Evolutionary conservation across 257 asterid species (phyloP).

Genomic region (Prunella vulgaris): DNA sequence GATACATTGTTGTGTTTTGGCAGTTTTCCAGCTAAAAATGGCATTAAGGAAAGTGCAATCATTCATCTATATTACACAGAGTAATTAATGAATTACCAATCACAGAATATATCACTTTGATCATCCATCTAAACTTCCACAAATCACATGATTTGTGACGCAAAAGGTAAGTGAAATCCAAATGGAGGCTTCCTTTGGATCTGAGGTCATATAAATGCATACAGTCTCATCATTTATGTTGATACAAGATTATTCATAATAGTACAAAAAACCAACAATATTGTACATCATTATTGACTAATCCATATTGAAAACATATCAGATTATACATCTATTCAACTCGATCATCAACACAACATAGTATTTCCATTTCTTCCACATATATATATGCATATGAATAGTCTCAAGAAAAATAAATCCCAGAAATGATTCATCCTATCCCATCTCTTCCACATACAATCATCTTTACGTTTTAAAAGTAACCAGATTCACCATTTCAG

Average conservation of each 20-base stretch:
- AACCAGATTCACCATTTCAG: neutral
- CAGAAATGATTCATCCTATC: neutral
- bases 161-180: neutral
- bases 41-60: neutral
- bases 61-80: neutral
- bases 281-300: neutral
- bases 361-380: neutral
- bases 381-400: neutral
- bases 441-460: neutral
- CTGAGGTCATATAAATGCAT: neutral
- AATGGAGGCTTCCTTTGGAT: neutral
- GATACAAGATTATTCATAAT: neutral
- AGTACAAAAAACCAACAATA: neutral
- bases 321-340: neutral
- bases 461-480: too few relatives aligned
- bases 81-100: too few relatives aligned
- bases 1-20: neutral
- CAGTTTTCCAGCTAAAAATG: constrained; percentile 2
- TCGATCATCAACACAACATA: neutral
- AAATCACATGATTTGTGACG: neutral
- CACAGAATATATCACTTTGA: neutral
- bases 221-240: neutral
- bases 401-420: neutral
- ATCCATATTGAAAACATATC: neutral
- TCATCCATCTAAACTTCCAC: neutral